Evolutionary conservation across 345 rosid species (phyloP).

Genomic region (Citrus mangshanensis): DNA sequence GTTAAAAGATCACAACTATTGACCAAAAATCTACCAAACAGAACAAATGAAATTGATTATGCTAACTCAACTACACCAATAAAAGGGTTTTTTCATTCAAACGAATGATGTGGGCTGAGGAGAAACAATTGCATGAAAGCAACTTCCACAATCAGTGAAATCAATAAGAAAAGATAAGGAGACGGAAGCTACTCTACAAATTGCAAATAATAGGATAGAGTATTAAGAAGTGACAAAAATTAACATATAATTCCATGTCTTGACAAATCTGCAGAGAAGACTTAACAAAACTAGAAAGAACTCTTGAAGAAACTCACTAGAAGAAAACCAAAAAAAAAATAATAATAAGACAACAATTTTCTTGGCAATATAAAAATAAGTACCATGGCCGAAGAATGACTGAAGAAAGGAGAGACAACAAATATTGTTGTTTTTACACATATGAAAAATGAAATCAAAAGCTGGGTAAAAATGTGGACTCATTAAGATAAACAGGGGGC

Average conservation of each 20-base stretch:
- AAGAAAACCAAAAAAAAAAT: background rate
- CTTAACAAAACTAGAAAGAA: background rate
- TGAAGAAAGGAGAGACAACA: background rate
- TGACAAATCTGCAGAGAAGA: background rate
- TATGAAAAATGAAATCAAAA: no score
- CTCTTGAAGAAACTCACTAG: background rate
- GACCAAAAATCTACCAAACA: background rate
- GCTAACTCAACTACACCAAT: background rate
- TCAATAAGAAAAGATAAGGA: background rate
- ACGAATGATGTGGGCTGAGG: background rate
- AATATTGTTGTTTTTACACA: background rate
- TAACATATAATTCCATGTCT: background rate
- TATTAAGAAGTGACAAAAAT: background rate
- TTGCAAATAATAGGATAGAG: background rate
- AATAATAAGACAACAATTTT: background rate
- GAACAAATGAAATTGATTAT: background rate
- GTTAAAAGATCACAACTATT: background rate
- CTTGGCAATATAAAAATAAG: background rate
- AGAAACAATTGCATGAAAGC: background rate
- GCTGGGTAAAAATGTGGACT: background rate
- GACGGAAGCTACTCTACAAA: background rate
- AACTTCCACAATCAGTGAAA: background rate
- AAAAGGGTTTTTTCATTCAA: background rate
- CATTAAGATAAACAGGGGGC: background rate
- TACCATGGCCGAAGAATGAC: background rate